Percentiles rank a stretch among this genome's conserved stretches.
These are phyloP conservation scores for Ustilaginoidea virens DNA, from an alignment of 2,329 filamentous ascomycete genomes.

Conservation along the genomic window DNA sequence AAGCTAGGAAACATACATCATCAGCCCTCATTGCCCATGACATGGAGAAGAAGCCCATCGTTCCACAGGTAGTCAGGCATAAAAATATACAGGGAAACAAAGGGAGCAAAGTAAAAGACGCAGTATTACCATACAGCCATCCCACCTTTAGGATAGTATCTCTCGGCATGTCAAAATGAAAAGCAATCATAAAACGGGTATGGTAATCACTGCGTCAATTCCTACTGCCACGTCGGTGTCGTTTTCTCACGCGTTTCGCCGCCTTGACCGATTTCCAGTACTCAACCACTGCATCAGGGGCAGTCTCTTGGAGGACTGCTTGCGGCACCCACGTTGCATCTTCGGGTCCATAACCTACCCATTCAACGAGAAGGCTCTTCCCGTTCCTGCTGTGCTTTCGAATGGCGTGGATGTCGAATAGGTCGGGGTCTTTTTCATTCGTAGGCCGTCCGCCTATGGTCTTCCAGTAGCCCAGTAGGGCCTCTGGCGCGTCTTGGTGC, in stretches of 20 bases:
- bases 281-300: constrained; percentile 11
- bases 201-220: no score
- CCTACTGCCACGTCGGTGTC: neutral
- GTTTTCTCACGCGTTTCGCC: neutral
- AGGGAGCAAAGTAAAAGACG: no score
- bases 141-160: no score
- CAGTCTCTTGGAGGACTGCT: constrained; percentile 11
- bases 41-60: no score
- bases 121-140: no score
- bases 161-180: no score
- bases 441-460: constrained; percentile 14
- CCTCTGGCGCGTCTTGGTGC: constrained; percentile 16
- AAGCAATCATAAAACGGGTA: no score
- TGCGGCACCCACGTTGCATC: constrained; percentile 17
- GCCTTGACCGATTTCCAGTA: constrained; percentile 11
- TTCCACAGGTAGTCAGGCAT: no score
- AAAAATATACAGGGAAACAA: no score
- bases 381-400: constrained; percentile 15
- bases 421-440: constrained; percentile 14
- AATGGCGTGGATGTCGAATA: constrained; percentile 19
- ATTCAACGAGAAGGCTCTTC: constrained; percentile 18
- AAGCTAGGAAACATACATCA: no score
- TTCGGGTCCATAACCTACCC: constrained; percentile 16
- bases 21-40: no score
- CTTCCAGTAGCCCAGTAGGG: constrained; percentile 19